Evolutionary conservation across 495 filamentous ascomycete species (phyloP).

Genomic region (Tuber calosporum): DNA sequence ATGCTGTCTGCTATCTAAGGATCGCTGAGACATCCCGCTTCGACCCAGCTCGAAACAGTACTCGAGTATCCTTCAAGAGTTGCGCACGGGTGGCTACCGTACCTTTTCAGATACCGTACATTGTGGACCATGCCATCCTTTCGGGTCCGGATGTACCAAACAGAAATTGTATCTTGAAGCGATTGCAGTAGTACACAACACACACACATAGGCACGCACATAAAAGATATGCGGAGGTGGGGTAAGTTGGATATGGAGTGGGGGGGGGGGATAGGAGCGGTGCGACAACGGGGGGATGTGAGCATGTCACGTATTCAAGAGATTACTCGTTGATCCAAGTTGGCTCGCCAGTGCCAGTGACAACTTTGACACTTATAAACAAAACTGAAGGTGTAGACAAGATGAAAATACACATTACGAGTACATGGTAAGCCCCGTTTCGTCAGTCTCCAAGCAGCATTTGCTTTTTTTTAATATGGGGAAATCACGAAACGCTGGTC

Average conservation of each 20-base stretch:
- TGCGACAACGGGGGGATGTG: not conserved
- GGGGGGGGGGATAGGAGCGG: not conserved
- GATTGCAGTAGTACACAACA: not conserved
- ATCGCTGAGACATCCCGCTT: not conserved
- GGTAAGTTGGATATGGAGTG: not conserved
- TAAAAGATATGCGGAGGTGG: not conserved
- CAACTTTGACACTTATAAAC: not conserved
- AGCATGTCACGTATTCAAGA: not conserved
- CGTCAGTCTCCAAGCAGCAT: not conserved
- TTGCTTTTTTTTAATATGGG: not conserved
- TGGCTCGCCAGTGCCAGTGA: not conserved
- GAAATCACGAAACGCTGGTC: not conserved
- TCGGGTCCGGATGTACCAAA: not conserved
- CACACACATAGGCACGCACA: too few species aligned
- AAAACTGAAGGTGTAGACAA: not conserved
- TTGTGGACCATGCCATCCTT: not conserved
- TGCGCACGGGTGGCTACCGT: not conserved
- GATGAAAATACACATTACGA: not conserved
- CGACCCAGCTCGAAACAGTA: not conserved
- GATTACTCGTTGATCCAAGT: not conserved
- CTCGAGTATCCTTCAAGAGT: not conserved
- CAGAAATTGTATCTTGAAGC: not conserved
- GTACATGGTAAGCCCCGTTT: not conserved
- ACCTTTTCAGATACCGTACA: not conserved
- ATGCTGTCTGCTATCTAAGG: not conserved